Evolutionary conservation across 352 stramenopile genomes (phyloP), one percentile per base, ranked within the genome.

Genomic region (Thalassiosira livingstoniorum): DNA sequence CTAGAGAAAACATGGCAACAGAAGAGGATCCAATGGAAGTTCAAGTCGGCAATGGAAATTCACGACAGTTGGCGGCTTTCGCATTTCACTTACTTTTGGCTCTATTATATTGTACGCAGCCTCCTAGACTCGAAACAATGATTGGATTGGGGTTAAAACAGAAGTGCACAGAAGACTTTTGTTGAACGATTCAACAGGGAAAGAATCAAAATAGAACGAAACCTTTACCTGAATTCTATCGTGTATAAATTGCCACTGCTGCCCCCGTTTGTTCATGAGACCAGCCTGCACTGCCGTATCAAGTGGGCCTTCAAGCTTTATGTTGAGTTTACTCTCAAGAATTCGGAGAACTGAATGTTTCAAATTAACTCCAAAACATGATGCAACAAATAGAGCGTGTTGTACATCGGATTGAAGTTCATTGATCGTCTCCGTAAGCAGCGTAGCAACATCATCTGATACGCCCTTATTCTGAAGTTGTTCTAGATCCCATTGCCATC

Each of bases 91-190:
- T n/a, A n/a, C n/a, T 58, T 58, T 4, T 29, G 47, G 11, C 15
- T 60, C 21, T 3, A 75, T 81, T 47, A 75, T 62, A 7, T 69
- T 35, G n/a, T 75, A 75, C 21, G 62, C 73, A 45, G 70, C 70
- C 45, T 78, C 43, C n/a, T n/a, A n/a, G n/a, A n/a, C n/a, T n/a
- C n/a, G n/a, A n/a, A n/a, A n/a, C n/a, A n/a, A n/a, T n/a, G n/a
- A n/a, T n/a, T n/a, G n/a, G n/a, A n/a, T n/a, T n/a, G n/a, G n/a
- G n/a, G n/a, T n/a, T n/a, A n/a, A n/a, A n/a, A n/a, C n/a, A n/a
- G n/a, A n/a, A n/a, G n/a, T n/a, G n/a, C n/a, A n/a, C n/a, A n/a
- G n/a, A n/a, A n/a, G n/a, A n/a, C n/a, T n/a, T n/a, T n/a, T n/a
- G n/a, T n/a, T n/a, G n/a, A n/a, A n/a, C n/a, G n/a, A n/a, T n/a